These are phyloP conservation scores for Ophiostoma quercus DNA, from an alignment of 2,329 filamentous ascomycete genomes.

Conservation along the genomic window DNA sequence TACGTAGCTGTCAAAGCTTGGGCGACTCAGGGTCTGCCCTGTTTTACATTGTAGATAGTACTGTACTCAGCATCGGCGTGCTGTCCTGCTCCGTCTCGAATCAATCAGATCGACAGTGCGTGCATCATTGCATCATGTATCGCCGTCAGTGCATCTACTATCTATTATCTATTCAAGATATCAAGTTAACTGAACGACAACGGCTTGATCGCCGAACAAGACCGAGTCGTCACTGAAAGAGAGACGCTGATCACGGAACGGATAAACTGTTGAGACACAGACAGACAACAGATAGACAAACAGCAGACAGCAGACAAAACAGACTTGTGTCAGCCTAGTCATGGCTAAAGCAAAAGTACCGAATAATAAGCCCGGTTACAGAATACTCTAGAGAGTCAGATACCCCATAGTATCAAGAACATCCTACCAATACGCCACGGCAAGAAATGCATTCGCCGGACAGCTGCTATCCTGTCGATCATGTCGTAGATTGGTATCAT, in stretches of 20 bases:
- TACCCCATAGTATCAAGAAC: too few species aligned
- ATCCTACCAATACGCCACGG: not conserved
- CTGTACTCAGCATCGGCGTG: not conserved
- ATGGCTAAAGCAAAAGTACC: not conserved
- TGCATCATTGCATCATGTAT: not conserved
- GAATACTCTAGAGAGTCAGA: too few species aligned
- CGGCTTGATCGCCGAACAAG: not conserved
- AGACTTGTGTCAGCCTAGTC: not conserved
- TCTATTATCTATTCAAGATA: not conserved
- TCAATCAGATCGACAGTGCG: not conserved
- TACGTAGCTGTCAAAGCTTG: not conserved
- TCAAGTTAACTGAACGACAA: not conserved
- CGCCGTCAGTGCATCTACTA: too few species aligned
- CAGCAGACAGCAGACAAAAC: not conserved
- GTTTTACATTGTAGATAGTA: not conserved
- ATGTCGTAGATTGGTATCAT: not conserved
- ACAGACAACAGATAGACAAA: too few species aligned
- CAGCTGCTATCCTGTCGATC: not conserved
- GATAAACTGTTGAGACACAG: not conserved
- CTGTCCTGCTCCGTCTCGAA: conserved; percentile 1
- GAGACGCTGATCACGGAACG: not conserved
- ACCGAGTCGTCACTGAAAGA: not conserved
- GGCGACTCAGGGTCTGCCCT: not conserved
- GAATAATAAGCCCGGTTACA: too few species aligned
- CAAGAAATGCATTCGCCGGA: not conserved